These are phyloP conservation scores for Podospora pseudoanserina DNA, from an alignment of 495 filamentous ascomycete genomes.

Conservation along the genomic window DNA sequence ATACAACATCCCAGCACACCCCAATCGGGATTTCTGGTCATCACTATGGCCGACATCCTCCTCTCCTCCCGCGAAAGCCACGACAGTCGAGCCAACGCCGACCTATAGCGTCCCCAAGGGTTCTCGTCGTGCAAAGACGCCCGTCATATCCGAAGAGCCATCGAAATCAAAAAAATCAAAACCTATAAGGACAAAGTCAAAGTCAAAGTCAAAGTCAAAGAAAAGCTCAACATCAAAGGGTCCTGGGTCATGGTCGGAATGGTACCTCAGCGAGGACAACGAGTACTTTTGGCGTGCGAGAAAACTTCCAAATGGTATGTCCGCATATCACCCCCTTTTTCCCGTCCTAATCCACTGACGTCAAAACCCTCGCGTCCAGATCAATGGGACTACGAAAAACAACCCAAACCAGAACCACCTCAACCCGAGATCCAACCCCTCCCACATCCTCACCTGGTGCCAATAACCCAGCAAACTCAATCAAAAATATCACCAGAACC, in stretches of 20 bases:
- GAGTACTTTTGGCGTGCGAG: conserved; percentile 22
- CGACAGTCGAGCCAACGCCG: not conserved
- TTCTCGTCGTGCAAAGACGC: not conserved
- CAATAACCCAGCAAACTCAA: not conserved
- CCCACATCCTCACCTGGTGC: conserved; percentile 3
- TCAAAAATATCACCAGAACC: not conserved
- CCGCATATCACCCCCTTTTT: not conserved
- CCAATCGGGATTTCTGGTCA: not conserved
- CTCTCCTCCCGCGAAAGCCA: not conserved
- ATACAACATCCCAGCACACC: not conserved
- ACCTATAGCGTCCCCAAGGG: not conserved
- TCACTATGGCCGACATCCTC: not conserved
- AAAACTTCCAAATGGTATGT: conserved; percentile 14
- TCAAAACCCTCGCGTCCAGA: not conserved
- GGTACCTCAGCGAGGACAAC: conserved; percentile 16
- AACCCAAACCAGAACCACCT: not conserved
- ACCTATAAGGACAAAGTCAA: conserved; percentile 4
- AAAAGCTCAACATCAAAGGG: not conserved
- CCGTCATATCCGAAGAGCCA: not conserved
- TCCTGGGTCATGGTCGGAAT: conserved; percentile 19
- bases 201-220: not conserved
- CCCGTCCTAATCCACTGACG: not conserved
- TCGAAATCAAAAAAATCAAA: not conserved
- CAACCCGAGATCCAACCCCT: not conserved
- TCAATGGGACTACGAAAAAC: not conserved